These are phyloP conservation scores for Microbotryum scabiosae DNA, from an alignment of 1,284 basidiomycete genomes.

Conservation along the genomic window DNA sequence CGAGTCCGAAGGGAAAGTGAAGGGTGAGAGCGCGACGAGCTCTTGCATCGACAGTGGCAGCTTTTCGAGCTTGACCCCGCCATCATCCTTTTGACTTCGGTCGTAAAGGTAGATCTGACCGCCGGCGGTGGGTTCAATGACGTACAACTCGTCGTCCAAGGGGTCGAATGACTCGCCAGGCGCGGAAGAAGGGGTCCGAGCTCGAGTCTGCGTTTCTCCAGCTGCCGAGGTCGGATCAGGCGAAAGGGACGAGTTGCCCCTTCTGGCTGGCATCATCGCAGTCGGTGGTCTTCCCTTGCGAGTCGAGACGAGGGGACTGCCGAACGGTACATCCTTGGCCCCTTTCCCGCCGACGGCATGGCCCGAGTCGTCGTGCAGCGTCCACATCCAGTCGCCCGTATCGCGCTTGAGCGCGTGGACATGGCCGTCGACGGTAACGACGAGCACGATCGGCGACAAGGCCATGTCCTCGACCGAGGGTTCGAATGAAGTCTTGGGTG, in stretches of 20 bases:
- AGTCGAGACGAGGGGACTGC: conserved; percentile 5
- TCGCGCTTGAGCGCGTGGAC: conserved; percentile 77
- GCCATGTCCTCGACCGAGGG: conserved; percentile 45
- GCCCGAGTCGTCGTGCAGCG: conserved; percentile 55
- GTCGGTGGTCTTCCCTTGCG: neutral
- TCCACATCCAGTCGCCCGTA: conserved; percentile 68
- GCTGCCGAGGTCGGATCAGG: conserved; percentile 38
- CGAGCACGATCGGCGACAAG: conserved; percentile 65
- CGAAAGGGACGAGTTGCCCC: no score
- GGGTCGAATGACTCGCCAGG: conserved; percentile 34
- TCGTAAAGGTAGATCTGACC: conserved; percentile 63
- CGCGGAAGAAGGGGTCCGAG: no score
- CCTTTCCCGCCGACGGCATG: conserved; percentile 21
- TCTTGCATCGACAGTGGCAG: conserved; percentile 78
- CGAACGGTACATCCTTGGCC: conserved; percentile 33
- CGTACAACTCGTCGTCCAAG: conserved; percentile 61
- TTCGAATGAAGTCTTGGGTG: neutral
- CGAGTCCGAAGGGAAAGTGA: conserved; percentile 62
- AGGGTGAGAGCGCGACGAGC: conserved; percentile 77
- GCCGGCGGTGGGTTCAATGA: conserved; percentile 74
- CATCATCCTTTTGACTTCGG: conserved; percentile 7
- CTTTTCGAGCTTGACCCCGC: conserved; percentile 59
- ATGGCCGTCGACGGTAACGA: conserved; percentile 81
- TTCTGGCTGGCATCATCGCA: neutral
- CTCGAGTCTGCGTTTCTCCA: conserved; percentile 7